phyloP scores from a whole-genome alignment of 768 basidiomycete species.

The Auriculariales sp. region DNA sequence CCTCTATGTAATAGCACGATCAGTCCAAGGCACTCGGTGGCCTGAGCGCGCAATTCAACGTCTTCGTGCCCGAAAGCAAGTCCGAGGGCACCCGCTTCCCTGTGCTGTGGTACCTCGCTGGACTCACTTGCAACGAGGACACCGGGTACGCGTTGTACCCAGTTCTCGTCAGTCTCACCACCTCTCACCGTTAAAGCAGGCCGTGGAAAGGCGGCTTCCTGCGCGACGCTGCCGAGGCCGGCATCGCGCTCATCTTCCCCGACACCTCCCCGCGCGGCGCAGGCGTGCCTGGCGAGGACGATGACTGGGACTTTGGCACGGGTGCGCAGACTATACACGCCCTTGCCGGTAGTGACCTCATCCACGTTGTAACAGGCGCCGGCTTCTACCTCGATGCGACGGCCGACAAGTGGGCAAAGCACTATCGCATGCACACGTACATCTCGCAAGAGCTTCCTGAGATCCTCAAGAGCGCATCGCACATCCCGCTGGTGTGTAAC shows the following conservation, averaged over 20 bases:
- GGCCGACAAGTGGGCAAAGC: slow-evolving; percentile 46
- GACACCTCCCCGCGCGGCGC: slow-evolving; percentile 95
- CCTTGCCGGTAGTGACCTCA: background rate
- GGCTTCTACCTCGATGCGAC: slow-evolving; percentile 96
- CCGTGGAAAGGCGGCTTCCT: slow-evolving; percentile 92
- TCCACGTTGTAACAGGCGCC: slow-evolving; percentile 36
- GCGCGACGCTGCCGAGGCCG: slow-evolving; percentile 67
- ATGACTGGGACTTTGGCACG: slow-evolving; percentile 82
- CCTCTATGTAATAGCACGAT: background rate
- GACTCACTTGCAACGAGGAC: slow-evolving; percentile 83
- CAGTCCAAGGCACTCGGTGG: slow-evolving; percentile 63
- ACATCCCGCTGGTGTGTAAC: slow-evolving; percentile 64
- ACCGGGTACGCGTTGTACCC: slow-evolving; percentile 48
- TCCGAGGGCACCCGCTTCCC: slow-evolving; percentile 34
- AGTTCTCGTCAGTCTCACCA: background rate
- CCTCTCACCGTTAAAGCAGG: slow-evolving; percentile 20
- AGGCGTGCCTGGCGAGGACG: slow-evolving; percentile 49
- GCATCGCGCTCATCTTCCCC: slow-evolving; percentile 84
- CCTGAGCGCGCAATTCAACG: slow-evolving; percentile 64
- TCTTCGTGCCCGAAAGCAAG: slow-evolving; percentile 66
- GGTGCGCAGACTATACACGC: slow-evolving; percentile 24
- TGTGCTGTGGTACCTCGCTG: slow-evolving; percentile 77
- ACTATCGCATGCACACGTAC: slow-evolving; percentile 85
- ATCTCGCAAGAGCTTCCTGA: slow-evolving; percentile 74
- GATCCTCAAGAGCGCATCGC: slow-evolving; percentile 52